Conservation (phyloP, 1,284 basidiomycete genomes). For the Chalciporus sp. region DNA sequence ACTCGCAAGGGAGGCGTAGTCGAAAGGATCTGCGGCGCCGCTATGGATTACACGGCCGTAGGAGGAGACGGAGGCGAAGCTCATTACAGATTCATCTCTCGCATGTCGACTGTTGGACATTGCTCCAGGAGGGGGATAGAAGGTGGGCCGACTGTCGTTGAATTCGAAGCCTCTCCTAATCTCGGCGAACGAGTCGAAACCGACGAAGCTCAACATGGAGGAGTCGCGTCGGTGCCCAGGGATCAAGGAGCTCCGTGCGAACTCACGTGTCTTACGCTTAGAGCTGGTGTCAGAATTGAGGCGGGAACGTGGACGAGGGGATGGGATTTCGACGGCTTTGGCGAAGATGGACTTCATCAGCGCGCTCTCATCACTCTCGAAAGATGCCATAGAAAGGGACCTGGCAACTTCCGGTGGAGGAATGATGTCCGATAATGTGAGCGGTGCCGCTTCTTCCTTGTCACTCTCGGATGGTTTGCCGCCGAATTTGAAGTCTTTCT, state of each 20-base stretch:
- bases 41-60: constrained; percentile 70
- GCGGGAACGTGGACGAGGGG: constrained; percentile 36
- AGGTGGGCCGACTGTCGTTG: constrained; percentile 56
- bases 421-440: constrained; percentile 75
- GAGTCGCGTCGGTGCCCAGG: constrained; percentile 47
- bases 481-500: constrained; percentile 73
- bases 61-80: constrained; percentile 81
- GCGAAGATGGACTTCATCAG: constrained; percentile 62
- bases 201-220: constrained; percentile 65
- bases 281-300: constrained; percentile 50
- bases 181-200: constrained; percentile 74
- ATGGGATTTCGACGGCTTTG: constrained; percentile 41
- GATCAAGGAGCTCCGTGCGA: constrained; percentile 17
- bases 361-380: constrained; percentile 54
- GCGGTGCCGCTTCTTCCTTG: constrained; percentile 17
- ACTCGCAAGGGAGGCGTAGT: neutral
- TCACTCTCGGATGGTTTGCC: constrained; percentile 41
- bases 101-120: constrained; percentile 41
- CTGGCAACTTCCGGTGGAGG: constrained; percentile 58
- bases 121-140: constrained; percentile 58
- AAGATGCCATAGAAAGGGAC: constrained; percentile 48
- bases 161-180: constrained; percentile 76
- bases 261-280: constrained; percentile 32
- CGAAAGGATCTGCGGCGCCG: constrained; percentile 41
- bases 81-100: constrained; percentile 66